Base-by-base conservation (phyloP, 805 yeast species). In the Wickerhamomyces hampshirensis region DNA sequence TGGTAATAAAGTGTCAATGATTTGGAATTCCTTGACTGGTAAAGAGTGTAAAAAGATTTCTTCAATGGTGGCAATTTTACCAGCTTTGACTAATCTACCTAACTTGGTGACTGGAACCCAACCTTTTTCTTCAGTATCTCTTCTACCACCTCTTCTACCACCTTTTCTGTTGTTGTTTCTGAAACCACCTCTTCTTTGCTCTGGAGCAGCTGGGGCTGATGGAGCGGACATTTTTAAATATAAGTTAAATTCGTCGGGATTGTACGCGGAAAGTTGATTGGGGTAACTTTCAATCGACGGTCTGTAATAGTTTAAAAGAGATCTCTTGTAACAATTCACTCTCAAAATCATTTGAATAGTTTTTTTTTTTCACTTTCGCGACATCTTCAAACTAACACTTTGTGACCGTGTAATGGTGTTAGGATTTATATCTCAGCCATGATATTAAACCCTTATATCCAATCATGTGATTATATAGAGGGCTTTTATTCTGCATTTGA, bases 41-140 rank as follows among this genome's bases (percentile, higher is more conserved):
- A 93, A 80, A 65, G 98, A 83, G 89, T 93, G 97, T 68, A 91
- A 77, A 93, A 88, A 93, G 78, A 93, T 86, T 79, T 93, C 96
- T 79, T 93, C 98, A 62, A 93, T 75, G 64, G 95, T 73, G 68
- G 89, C 71, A 74, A 93, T 79, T 84, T 93, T 91, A 72, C 96
- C 96, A 64, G 97, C 96, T 79, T 88, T 87, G 58, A 93, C 98
- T 66, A 93, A 83, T 84, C 98, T 91, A 75, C 98, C 98, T 69
- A 93, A 85, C 83, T 93, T 93, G 93, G 98, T 93, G 69, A 93
- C 98, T 76, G 98, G 98, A 63, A 80, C 81, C 98, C 98, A 93
- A 63, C 94, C 96, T 79, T 91, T 89, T 80, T 93, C 98, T 75
- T 91, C 97, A 56, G 75, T 78, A 62, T 75, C 75, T 69, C 89